Base-by-base conservation (phyloP, 1,139 yeast species). In the Starmera stellimalicola region DNA sequence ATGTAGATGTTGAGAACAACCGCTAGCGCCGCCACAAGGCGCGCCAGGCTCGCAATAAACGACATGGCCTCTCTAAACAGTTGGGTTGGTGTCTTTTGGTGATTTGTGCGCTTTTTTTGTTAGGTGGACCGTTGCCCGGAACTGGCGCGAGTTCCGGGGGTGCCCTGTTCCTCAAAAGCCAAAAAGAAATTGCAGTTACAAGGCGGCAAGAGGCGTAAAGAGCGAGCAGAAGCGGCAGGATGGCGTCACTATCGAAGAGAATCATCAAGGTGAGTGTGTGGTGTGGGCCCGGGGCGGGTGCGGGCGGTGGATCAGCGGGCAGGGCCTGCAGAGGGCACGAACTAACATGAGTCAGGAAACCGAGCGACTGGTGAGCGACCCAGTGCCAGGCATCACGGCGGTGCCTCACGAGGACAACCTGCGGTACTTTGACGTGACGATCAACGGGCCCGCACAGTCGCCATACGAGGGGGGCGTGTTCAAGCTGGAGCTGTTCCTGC, bases 331-430 rank as follows among this genome's bases (percentile, higher is more conserved):
- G 23, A 6, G 26, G 16, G 14, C 15, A 29, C 30, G 26, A 30
- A 26, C 33, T 29, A 6, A 8, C 17, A n/a, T n/a, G 6, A n/a
- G 5, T 11, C 33, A 73, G 77, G 98, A 93, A 62, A 88, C 97
- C 7, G 95, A 91, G 55, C 68, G 96, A 44, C 65, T 91, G 31
- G 81, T 81, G 26, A 77, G 88, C 26, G 98, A 93, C 50, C 98
- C 98, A 1, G 97, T 91, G 2, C 94, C 96, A 2, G 98, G 98
- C 2, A 93, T 91, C 51, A 70, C 79, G 1, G 98, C 98, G 2
- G 72, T 65, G 30, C 98, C 98, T 6, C 93, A 83, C 43, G 97
- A 88, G 39, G 95, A 87, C 42, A 91, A 91, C 57, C 66, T 91
- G 47, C 73, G 98, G 44, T 85, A 91, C 56, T 91, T 91, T 52